Base-by-base conservation (phyloP, 1,284 basidiomycete species). In the Athelia sp. region DNA sequence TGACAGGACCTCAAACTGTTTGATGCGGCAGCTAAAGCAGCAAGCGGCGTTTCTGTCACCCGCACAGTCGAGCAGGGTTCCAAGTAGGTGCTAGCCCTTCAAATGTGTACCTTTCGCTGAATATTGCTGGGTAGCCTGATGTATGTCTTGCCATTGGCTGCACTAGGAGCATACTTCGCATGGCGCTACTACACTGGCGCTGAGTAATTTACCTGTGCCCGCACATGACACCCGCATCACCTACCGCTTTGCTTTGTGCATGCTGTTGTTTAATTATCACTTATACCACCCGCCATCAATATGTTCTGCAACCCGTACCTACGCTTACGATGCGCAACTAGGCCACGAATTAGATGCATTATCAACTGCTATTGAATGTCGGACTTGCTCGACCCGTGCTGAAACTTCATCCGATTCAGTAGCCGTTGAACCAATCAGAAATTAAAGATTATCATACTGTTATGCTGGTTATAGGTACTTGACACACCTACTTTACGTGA, bases 151-250 rank as follows among this genome's bases (percentile, higher is more conserved):
- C 90, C 90, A 47, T 76, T 93, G 44, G 78, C 72, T 45, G 69
- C 84, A 23, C 73, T 93, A 45, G 87, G 79, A 54, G 89, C 75
- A 43, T 93, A 91, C 78, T 89, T 92, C 55, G 90, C 81, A 43
- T 93, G 81, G 79, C 79, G 87, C 58, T 86, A 75, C 71, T 90
- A 87, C 65, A 74, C 74, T 46, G 75, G 76, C 46, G 63, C 71
- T 43, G 68, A 64, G 60, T 79, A 65, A 73, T 44, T 6, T 40
- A 40, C 36, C 15, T 13, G 26, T 29, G 19, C 15, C 36, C 36
- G 36, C 36, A 8, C 15, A 40, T 6, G n/a, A 21, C n/a, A 40
- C n/a, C 19, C 6, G 8, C 36, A 40, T 40, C 36, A 17, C 15
- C 36, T 17, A 11, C 32, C 32, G 11, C n/a, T n/a, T 34, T 34